Conservation (phyloP, 2,329 filamentous ascomycete species). For the Kalaharituber pfeilii region DNA sequence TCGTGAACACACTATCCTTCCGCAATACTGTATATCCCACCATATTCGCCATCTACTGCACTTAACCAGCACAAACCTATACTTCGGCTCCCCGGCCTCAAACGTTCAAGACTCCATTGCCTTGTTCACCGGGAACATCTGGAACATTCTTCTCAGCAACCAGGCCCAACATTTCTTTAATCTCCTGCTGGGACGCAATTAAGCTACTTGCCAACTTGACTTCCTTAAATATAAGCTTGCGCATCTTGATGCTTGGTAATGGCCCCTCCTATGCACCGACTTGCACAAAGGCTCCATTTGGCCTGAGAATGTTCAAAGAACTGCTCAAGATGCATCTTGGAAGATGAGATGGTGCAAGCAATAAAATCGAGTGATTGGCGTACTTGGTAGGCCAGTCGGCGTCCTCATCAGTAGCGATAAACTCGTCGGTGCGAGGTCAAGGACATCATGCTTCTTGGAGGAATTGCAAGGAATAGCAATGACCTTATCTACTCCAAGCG, state of each 20-base stretch:
- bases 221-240: constrained; percentile 41
- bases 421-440: constrained; percentile 41
- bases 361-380: constrained; percentile 39
- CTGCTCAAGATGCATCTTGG: constrained; percentile 43
- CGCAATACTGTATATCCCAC: too few relatives aligned
- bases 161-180: constrained; percentile 43
- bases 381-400: constrained; percentile 42
- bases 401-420: constrained; percentile 39
- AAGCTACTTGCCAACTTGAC: constrained; percentile 34
- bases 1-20: too few relatives aligned
- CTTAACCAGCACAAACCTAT: constrained; percentile 35
- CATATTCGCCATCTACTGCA: too few relatives aligned
- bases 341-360: constrained; percentile 39
- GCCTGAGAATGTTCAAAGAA: constrained; percentile 45
- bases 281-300: constrained; percentile 45
- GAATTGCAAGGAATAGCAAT: constrained; percentile 46
- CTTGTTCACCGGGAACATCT: constrained; percentile 40
- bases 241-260: constrained; percentile 38
- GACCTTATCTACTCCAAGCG: constrained; percentile 48
- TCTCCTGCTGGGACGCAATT: constrained; percentile 40
- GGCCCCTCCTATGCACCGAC: constrained; percentile 47
- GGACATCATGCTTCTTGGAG: constrained; percentile 41
- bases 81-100: constrained; percentile 26
- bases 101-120: constrained; percentile 25
- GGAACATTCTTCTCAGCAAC: constrained; percentile 44